Evolutionary conservation across 352 stramenopile genomes (phyloP).

Genomic region (Phytophthora podocarpi): DNA sequence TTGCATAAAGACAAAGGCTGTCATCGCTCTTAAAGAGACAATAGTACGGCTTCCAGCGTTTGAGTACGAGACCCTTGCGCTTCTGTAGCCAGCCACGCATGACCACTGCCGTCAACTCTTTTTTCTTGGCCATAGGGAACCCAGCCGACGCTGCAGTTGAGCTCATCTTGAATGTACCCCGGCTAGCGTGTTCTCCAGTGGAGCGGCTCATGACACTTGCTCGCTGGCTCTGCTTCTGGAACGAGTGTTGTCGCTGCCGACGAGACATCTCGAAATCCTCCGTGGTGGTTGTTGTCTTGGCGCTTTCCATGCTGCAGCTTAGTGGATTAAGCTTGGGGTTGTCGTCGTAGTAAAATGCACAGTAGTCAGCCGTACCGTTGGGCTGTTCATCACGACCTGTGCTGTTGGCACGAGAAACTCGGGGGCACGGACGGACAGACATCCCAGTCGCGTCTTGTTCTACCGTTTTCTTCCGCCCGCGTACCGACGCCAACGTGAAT

Average conservation of each 20-base stretch:
- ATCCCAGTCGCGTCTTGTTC: neutral
- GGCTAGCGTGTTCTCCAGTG: neutral
- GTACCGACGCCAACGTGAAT: conserved; percentile 56
- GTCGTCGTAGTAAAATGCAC: conserved; percentile 29
- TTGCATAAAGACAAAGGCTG: conserved; percentile 56
- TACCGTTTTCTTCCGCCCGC: conserved; percentile 10
- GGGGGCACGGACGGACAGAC: neutral
- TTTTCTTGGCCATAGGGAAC: conserved; percentile 36
- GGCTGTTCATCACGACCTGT: neutral
- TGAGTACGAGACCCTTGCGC: conserved; percentile 53
- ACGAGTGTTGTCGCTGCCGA: conserved; percentile 18
- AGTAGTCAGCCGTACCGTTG: conserved; percentile 7
- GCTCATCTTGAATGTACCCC: conserved; percentile 17
- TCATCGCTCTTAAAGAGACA: conserved; percentile 62
- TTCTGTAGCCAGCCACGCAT: conserved; percentile 61
- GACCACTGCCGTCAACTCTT: conserved; percentile 32
- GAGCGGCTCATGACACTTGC: neutral
- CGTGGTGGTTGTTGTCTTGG: conserved; percentile 28
- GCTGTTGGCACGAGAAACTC: conserved; percentile 4
- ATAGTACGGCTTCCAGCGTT: conserved; percentile 64
- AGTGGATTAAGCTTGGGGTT: conserved; percentile 15
- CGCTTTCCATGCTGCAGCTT: conserved; percentile 26
- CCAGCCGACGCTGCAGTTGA: conserved; percentile 25
- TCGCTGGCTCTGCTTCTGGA: conserved; percentile 6
- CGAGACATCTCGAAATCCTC: conserved; percentile 49